Evolutionary conservation across 2,329 filamentous ascomycete genomes (phyloP).

Genomic region (Pseudocercospora cruenta): DNA sequence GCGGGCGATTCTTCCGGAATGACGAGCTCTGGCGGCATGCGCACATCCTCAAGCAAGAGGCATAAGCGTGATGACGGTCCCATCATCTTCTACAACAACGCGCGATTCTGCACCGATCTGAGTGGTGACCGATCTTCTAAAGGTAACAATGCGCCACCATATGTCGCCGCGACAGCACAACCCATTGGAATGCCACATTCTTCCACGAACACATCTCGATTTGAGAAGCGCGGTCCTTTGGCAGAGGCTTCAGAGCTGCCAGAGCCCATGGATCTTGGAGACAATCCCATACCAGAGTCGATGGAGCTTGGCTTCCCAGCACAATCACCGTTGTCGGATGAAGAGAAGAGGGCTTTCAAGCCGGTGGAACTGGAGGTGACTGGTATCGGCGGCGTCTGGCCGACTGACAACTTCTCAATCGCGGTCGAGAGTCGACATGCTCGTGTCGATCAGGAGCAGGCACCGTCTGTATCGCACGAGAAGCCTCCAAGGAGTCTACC

Average conservation of each 20-base stretch:
- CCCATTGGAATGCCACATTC: conserved; percentile 27
- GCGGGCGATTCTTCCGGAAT: conserved; percentile 47
- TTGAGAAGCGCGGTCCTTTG: conserved; percentile 41
- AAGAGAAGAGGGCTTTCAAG: conserved; percentile 20
- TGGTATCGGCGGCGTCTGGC: conserved; percentile 64
- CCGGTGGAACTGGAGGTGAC: conserved; percentile 50
- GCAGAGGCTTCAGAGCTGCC: conserved; percentile 32
- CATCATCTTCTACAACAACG: conserved; percentile 82
- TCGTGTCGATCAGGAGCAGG: conserved; percentile 21
- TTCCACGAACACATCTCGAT: neutral
- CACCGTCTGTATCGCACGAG: conserved; percentile 11
- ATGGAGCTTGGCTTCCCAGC: conserved; percentile 45
- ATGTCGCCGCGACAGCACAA: conserved; percentile 21
- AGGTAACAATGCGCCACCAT: conserved; percentile 25
- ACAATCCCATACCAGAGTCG: conserved; percentile 40
- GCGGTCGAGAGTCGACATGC: conserved; percentile 48
- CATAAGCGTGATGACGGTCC: conserved; percentile 68
- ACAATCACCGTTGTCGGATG: conserved; percentile 31
- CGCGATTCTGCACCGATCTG: conserved; percentile 78
- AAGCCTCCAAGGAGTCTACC: conserved; percentile 32
- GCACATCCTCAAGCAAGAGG: conserved; percentile 42
- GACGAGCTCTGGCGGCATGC: conserved; percentile 51
- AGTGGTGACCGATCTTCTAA: conserved; percentile 61
- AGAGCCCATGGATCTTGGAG: conserved; percentile 42
- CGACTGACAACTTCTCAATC: conserved; percentile 59